Evolutionary conservation across 2,329 filamentous ascomycete species (phyloP).

Genomic region (Plenodomus tracheiphilus): DNA sequence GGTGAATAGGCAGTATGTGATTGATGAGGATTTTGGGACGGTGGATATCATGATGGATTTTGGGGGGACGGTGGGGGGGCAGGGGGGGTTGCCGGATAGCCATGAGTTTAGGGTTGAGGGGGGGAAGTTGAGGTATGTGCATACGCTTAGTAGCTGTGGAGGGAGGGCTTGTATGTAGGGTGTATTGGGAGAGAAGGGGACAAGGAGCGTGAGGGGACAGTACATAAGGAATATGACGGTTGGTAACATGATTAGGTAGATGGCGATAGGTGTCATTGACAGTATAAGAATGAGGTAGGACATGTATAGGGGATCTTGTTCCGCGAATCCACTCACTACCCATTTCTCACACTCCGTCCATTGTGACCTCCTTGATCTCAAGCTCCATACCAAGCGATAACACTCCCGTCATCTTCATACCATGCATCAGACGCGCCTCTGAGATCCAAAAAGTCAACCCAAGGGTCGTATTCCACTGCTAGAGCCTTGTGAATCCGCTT

Average conservation of each 20-base stretch:
- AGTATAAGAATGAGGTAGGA: not conserved
- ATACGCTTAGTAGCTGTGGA: slow-evolving; percentile 33
- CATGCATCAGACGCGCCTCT: slow-evolving; percentile 29
- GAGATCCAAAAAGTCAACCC: slow-evolving; percentile 33
- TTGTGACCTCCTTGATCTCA: not conserved
- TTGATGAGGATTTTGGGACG: slow-evolving; percentile 37
- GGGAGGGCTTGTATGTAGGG: slow-evolving; percentile 27
- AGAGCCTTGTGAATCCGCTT: slow-evolving; percentile 26
- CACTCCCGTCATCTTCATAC: slow-evolving; percentile 35
- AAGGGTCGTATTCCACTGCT: slow-evolving; percentile 33
- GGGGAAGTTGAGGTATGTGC: slow-evolving; percentile 36
- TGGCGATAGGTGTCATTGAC: not conserved
- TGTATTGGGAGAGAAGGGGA: not conserved
- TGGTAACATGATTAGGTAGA: not conserved
- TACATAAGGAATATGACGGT: not conserved
- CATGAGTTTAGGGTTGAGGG: slow-evolving; percentile 38
- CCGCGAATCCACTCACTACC: not conserved
- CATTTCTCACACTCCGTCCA: not conserved
- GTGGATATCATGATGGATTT: slow-evolving; percentile 39
- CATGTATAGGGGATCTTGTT: not conserved
- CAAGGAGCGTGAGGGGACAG: not conserved
- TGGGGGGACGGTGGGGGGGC: slow-evolving; percentile 20
- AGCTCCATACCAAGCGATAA: slow-evolving; percentile 17
- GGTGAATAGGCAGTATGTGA: slow-evolving; percentile 33
- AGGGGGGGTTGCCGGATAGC: slow-evolving; percentile 32